These are phyloP conservation scores for Hymenotorrendiella dingleyae DNA, from an alignment of 2,329 filamentous ascomycete species.

Conservation along the genomic window DNA sequence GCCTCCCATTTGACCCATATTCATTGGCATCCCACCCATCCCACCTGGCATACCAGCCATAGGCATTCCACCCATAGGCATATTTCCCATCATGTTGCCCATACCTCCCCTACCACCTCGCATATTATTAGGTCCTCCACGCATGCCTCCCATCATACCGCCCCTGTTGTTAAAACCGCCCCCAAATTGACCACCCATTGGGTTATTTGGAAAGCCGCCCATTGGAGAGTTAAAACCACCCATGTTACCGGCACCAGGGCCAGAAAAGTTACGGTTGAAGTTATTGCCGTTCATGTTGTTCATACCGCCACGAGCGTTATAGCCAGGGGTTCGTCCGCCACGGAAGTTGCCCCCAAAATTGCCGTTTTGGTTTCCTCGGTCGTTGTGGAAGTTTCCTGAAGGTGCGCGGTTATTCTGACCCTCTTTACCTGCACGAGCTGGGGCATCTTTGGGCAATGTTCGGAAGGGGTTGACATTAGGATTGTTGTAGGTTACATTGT, in stretches of 20 bases:
- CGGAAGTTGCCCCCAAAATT: slow-evolving; percentile 27
- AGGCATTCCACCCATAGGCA: slow-evolving; percentile 49
- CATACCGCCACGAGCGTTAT: slow-evolving; percentile 35
- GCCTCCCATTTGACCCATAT: slow-evolving; percentile 44
- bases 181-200: slow-evolving; percentile 40
- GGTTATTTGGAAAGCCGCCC: slow-evolving; percentile 40
- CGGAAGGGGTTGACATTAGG: slow-evolving; percentile 81
- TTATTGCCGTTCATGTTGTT: slow-evolving; percentile 48
- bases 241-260: slow-evolving; percentile 39
- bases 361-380: slow-evolving; percentile 31
- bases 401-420: slow-evolving; percentile 47
- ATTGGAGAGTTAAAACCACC: slow-evolving; percentile 38
- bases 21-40: slow-evolving; percentile 29
- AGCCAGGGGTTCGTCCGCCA: slow-evolving; percentile 41
- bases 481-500: slow-evolving; percentile 68
- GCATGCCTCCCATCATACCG: slow-evolving; percentile 45
- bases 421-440: slow-evolving; percentile 61
- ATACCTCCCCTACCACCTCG: slow-evolving; percentile 51
- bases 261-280: slow-evolving; percentile 45
- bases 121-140: slow-evolving; percentile 50
- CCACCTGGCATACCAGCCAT: slow-evolving; percentile 45
- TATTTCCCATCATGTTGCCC: slow-evolving; percentile 36
- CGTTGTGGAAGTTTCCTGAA: slow-evolving; percentile 45
- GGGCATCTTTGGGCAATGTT: slow-evolving; percentile 83
- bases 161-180: slow-evolving; percentile 45